Evolutionary conservation across 371 early-diverging fungal genomes (phyloP).

Genomic region (Basidiobolus meristosporus): DNA sequence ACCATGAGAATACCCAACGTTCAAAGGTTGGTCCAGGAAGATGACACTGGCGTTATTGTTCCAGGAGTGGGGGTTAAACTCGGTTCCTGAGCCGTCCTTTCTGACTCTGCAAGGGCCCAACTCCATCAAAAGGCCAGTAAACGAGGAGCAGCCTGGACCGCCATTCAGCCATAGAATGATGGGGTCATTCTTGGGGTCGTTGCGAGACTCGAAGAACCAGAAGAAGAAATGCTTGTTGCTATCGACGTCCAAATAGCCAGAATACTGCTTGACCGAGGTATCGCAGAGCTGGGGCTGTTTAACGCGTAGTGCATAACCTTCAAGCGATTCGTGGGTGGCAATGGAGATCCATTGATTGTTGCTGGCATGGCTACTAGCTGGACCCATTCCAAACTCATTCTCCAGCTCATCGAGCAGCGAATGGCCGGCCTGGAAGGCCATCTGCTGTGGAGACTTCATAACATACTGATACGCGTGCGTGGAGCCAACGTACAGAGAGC

Average conservation of each 20-base stretch:
- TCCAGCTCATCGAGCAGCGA: no score
- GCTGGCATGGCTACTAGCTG: no score
- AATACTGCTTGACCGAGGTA: slow-evolving; percentile 45
- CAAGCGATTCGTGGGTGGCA: no score
- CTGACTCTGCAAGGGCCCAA: slow-evolving; percentile 57
- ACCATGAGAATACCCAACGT: slow-evolving; percentile 60
- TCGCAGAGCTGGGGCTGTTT: slow-evolving; percentile 57
- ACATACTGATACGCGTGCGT: no score
- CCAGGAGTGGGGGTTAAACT: slow-evolving; percentile 37
- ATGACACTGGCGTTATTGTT: slow-evolving; percentile 52
- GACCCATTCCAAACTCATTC: no score
- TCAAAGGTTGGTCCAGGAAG: slow-evolving; percentile 61
- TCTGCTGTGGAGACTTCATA: no score
- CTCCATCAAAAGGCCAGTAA: slow-evolving; percentile 56
- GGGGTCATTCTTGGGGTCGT: slow-evolving; percentile 38
- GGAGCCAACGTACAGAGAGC: no score
- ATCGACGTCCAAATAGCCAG: slow-evolving; percentile 56
- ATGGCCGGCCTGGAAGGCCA: no score
- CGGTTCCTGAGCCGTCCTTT: slow-evolving; percentile 26
- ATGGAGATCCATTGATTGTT: no score
- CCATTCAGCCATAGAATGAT: slow-evolving; percentile 57
- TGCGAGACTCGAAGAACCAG: slow-evolving; percentile 57
- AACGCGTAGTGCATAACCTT: slow-evolving; percentile 20
- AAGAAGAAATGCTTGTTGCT: slow-evolving; percentile 41
- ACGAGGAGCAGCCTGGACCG: slow-evolving; percentile 60